phyloP scores from a whole-genome alignment of 345 rosid species.

The Eucalyptus paniculata region DNA sequence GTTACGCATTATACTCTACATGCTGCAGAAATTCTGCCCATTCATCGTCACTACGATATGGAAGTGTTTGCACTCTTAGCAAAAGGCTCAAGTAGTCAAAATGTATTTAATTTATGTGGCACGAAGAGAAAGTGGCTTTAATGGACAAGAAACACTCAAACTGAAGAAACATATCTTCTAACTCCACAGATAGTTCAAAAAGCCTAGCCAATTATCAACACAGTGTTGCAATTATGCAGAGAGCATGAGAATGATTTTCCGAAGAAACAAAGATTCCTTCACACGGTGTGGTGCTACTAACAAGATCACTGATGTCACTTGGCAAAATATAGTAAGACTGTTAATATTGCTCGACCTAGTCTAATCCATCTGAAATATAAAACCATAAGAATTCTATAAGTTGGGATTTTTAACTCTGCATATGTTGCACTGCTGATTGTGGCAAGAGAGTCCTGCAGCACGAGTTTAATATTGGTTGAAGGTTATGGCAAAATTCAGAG shows the following conservation, averaged over 20 bases:
- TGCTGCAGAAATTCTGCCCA: constrained; percentile 86
- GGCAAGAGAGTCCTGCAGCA: constrained; percentile 73
- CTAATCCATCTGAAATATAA: not conserved
- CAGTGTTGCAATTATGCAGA: not conserved
- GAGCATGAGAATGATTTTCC: not conserved
- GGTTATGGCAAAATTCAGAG: not conserved
- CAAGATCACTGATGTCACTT: not conserved
- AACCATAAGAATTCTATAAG: not conserved
- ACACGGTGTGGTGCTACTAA: not conserved
- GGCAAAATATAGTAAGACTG: not conserved
- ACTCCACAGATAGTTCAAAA: not conserved
- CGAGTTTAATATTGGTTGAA: not conserved
- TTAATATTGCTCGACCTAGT: not conserved
- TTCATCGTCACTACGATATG: constrained; percentile 64
- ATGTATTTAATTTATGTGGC: not conserved
- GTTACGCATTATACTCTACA: constrained; percentile 54
- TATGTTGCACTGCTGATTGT: constrained; percentile 52
- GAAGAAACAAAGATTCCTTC: not conserved
- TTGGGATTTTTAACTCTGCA: constrained; percentile 37
- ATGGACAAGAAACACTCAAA: not conserved
- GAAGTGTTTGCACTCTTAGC: not conserved
- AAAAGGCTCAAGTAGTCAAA: not conserved
- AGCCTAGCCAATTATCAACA: not conserved
- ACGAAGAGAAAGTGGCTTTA: not conserved
- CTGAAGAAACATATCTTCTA: not conserved